Evolutionary conservation across 805 yeast species (phyloP).

Genomic region (Starmerella riodocensis): DNA sequence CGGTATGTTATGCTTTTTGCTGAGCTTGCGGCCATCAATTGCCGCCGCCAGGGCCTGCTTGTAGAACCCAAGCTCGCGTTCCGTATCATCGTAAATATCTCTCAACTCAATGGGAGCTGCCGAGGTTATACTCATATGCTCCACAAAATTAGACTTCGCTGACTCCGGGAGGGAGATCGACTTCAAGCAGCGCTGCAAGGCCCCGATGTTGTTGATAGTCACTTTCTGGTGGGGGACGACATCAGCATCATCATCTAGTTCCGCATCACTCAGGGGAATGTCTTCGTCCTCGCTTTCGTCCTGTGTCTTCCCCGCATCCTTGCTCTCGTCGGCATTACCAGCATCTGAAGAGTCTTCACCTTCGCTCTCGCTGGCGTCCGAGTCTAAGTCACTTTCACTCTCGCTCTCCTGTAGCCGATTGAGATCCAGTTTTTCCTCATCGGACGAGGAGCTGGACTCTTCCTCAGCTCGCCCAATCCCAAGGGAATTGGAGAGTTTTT

Average conservation of each 20-base stretch:
- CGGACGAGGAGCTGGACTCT: slow-evolving; percentile 22
- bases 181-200: slow-evolving; percentile 31
- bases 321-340: slow-evolving; percentile 33
- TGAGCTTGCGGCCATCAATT: slow-evolving; percentile 52
- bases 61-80: slow-evolving; percentile 88
- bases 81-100: slow-evolving; percentile 90
- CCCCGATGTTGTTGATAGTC: slow-evolving; percentile 78
- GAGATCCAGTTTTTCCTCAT: slow-evolving; percentile 26
- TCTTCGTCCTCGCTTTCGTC: slow-evolving; percentile 67
- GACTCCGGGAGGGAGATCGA: slow-evolving; percentile 34
- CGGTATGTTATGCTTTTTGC: slow-evolving; percentile 57
- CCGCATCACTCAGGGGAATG: slow-evolving; percentile 79
- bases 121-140: slow-evolving; percentile 65
- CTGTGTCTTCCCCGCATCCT: slow-evolving; percentile 38
- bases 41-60: slow-evolving; percentile 87
- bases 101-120: slow-evolving; percentile 46
- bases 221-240: slow-evolving; percentile 82
- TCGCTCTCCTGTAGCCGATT: slow-evolving; percentile 27
- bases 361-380: slow-evolving; percentile 24
- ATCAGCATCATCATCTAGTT: slow-evolving; percentile 87
- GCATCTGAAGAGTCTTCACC: slow-evolving; percentile 25
- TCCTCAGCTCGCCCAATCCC: slow-evolving; percentile 14
- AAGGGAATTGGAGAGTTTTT: slow-evolving; percentile 17
- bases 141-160: slow-evolving; percentile 59
- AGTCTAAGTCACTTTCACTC: slow-evolving; percentile 20